phyloP scores from a whole-genome alignment of 2,329 filamentous ascomycete species.

The Ophiostoma quercus region DNA sequence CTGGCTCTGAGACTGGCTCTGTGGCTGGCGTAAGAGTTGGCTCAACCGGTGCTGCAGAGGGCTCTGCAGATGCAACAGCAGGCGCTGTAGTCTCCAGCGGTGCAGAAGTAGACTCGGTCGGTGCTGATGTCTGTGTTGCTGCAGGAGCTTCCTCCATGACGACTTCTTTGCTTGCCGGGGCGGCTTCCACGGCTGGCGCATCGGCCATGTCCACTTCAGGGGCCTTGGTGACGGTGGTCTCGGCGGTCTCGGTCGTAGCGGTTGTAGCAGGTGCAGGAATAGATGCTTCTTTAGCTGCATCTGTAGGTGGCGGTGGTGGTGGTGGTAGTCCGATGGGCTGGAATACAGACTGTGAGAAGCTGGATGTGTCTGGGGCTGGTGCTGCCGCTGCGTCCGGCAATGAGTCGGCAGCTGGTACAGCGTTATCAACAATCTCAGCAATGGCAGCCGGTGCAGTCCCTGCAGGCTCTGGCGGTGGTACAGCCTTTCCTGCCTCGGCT shows the following conservation, averaged over 20 bases:
- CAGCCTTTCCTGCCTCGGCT: background rate
- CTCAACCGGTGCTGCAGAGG: background rate
- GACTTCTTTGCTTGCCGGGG: background rate
- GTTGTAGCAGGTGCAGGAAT: background rate
- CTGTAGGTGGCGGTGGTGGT: background rate
- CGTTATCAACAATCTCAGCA: background rate
- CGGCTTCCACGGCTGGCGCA: background rate
- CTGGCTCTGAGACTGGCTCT: background rate
- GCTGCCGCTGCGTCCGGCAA: background rate
- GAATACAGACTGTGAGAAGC: conserved; percentile 23
- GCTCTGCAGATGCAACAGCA: background rate
- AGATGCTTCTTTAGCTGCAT: background rate
- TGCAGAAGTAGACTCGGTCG: background rate
- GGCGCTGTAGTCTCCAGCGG: background rate
- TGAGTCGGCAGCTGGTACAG: background rate
- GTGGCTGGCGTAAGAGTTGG: background rate
- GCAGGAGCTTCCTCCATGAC: background rate
- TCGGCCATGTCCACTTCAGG: conserved; percentile 17
- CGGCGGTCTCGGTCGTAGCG: background rate
- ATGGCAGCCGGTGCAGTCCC: background rate
- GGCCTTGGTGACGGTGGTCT: background rate
- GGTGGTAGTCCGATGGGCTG: conserved; percentile 19
- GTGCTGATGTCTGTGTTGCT: background rate
- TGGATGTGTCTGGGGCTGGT: background rate
- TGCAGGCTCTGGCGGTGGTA: background rate